Conservation (phyloP, 257 asterid species). For the Henckelia pumila region DNA sequence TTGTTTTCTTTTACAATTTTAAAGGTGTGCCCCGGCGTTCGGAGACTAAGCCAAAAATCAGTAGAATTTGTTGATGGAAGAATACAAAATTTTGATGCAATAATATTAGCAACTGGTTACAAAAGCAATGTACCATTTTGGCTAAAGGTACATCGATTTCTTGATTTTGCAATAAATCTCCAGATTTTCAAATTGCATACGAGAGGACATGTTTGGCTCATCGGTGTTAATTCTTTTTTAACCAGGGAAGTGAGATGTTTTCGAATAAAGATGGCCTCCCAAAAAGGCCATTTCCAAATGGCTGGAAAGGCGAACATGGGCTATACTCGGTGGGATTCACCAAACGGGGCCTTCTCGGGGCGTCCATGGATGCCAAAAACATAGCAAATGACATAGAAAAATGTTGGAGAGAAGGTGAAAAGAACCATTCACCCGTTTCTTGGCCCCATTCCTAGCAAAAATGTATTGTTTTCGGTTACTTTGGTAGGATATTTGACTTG, state of each 20-base stretch:
- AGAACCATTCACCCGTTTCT: constrained; percentile 27
- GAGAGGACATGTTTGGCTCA: constrained; percentile 28
- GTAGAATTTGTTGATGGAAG: constrained; percentile 30
- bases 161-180: background rate
- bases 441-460: constrained; percentile 30
- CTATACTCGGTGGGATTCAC: constrained; percentile 95
- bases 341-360: constrained; percentile 96
- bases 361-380: constrained; percentile 87
- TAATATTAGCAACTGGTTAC: constrained; percentile 36
- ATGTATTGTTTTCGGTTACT: constrained; percentile 13
- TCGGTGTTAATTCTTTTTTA: background rate
- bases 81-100: constrained; percentile 29
- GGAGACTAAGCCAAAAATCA: constrained; percentile 5
- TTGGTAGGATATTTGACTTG: constrained; percentile 30
- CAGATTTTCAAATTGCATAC: background rate
- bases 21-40: constrained; percentile 30
- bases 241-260: constrained; percentile 76
- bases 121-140: constrained; percentile 35
- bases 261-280: constrained; percentile 88
- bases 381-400: constrained; percentile 62
- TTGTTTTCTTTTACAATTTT: background rate
- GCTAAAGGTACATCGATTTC: constrained; percentile 25
- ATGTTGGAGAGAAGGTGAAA: constrained; percentile 34
- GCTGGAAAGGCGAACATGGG: constrained; percentile 93
- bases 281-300: constrained; percentile 82